These are phyloP conservation scores for Megacollybia marginata DNA, from an alignment of 768 basidiomycete genomes.

Conservation along the genomic window DNA sequence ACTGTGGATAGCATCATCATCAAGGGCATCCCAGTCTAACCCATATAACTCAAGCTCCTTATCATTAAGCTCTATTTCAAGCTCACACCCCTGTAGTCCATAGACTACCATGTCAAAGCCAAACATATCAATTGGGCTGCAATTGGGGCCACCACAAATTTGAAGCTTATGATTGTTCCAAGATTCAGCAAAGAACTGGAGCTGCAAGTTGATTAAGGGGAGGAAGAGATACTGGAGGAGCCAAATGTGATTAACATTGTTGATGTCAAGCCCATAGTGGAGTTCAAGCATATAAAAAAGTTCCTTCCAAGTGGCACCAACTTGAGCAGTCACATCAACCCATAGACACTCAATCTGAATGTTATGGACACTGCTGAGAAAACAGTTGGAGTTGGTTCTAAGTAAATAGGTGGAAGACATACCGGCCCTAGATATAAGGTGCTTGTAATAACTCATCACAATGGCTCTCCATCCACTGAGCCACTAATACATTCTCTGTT, in stretches of 20 bases:
- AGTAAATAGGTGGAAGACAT: constrained; percentile 1
- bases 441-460: constrained; percentile 5
- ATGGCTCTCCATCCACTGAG: constrained; percentile 8
- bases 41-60: background rate
- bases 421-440: constrained; percentile 17
- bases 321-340: too few relatives aligned
- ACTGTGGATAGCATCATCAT: background rate
- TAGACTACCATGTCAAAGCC: background rate
- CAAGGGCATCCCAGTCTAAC: background rate
- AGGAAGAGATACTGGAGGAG: too few relatives aligned
- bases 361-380: background rate
- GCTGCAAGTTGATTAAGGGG: too few relatives aligned
- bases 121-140: too few relatives aligned
- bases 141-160: too few relatives aligned
- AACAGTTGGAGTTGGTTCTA: background rate
- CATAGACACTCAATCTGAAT: background rate
- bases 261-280: background rate
- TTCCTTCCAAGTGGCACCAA: background rate
- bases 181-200: too few relatives aligned
- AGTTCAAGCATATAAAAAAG: too few relatives aligned
- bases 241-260: background rate
- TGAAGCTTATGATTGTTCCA: too few relatives aligned
- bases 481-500: constrained; percentile 19
- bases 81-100: background rate
- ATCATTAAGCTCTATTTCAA: background rate